Evolutionary conservation across 768 basidiomycete species (phyloP), one percentile per base, ranked within the genome.

Genomic region (Suillus occidentalis): DNA sequence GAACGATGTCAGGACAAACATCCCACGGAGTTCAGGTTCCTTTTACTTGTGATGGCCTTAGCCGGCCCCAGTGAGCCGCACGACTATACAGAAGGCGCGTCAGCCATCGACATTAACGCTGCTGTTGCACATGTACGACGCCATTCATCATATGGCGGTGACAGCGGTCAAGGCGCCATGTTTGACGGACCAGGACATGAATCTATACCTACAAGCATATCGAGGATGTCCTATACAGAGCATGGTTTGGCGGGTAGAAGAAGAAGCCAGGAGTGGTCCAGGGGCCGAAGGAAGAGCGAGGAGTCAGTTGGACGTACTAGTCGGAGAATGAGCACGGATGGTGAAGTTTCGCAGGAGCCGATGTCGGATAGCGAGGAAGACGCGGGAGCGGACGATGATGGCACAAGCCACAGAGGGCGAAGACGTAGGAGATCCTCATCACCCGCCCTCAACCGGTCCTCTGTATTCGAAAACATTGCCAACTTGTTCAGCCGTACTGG

Each of bases 51-150:
- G 8, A 76, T 76, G 75, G 60, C 68, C 16, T 9, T 66, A 6
- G 52, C 60, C 14, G 34, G 63, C 45, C 60, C 76, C 34, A 63
- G 49, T 25, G 45, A 73, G 37, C 58, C 64, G 8, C 45, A 81
- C 68, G 94, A 95, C 78, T 95, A 95, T 74, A 94, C 94, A 1
- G 94, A 95, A 70, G 93, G 92, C 47, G 94, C 94, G 40, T 89
- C 91, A 13, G 81, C 87, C 8, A 79, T 87, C 37, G 94, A 94
- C 66, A 93, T 96, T 52, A 76, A 85, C 64, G 75, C 81, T 67
- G 92, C 84, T 20, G 69, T 89, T n/a, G 77, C 78, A 42, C 83
- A 78, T 39, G 76, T 85, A n/a, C 82, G 90, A 49, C 84, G 87
- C 22, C 86, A 91, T 70, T 93, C 93, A 6, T 87, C 87, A 60